phyloP scores from a whole-genome alignment of 306 rosid species.

The Cicer judaicum region DNA sequence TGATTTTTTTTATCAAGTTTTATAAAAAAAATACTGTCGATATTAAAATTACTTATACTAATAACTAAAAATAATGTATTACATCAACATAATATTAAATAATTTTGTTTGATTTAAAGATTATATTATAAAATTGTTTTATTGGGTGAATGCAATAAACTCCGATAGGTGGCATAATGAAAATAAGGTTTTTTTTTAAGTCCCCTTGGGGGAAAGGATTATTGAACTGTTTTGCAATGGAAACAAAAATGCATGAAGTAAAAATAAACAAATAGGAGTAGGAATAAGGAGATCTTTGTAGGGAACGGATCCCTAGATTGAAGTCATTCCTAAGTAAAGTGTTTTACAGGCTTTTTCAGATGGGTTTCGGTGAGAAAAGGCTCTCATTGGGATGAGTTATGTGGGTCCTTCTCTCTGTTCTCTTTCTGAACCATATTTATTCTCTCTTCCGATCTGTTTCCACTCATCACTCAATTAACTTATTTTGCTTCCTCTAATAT shows the following conservation, averaged over 20 bases:
- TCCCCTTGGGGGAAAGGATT: not conserved
- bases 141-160: too few species aligned
- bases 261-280: not conserved
- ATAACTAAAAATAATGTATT: too few species aligned
- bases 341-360: conserved; percentile 73
- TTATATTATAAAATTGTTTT: too few species aligned
- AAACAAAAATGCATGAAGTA: not conserved
- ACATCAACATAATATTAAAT: too few species aligned
- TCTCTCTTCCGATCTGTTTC: conserved; percentile 26
- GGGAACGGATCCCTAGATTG: conserved; percentile 61
- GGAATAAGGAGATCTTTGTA: conserved; percentile 40
- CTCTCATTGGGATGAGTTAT: conserved; percentile 43
- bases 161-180: too few species aligned
- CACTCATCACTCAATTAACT: not conserved
- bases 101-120: too few species aligned
- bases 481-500: too few species aligned
- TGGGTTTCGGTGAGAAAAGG: conserved; percentile 47
- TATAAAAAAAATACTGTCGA: too few species aligned
- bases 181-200: too few species aligned
- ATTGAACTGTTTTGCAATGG: not conserved
- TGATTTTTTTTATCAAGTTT: too few species aligned
- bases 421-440: not conserved
- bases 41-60: too few species aligned
- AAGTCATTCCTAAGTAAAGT: conserved; percentile 56
- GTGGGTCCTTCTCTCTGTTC: conserved; percentile 38